A percentile compares a stretch with the other conserved stretches of the same genome.
Evolutionary conservation across 768 basidiomycete species (phyloP).

Genomic region (Gymnopilus junonius): DNA sequence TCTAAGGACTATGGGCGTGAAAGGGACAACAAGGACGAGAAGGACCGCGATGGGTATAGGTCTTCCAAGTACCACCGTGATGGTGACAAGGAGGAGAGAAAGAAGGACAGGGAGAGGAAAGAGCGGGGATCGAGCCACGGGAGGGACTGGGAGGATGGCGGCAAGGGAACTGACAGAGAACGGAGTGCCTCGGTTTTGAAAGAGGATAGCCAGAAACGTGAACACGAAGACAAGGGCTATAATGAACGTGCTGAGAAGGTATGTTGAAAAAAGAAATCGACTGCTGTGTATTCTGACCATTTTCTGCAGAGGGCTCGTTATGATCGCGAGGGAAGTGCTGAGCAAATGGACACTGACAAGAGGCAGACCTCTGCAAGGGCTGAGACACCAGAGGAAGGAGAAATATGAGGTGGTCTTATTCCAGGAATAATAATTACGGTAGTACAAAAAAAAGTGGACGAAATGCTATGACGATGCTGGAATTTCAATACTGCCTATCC

Average conservation of each 20-base stretch:
- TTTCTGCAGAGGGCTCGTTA: conserved; percentile 54
- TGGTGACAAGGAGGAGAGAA: conserved; percentile 53
- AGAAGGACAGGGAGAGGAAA: conserved; percentile 53
- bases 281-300: conserved; percentile 21
- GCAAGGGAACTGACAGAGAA: conserved; percentile 39
- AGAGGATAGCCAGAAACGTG: conserved; percentile 61
- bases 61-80: conserved; percentile 58
- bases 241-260: conserved; percentile 75
- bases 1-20: conserved; percentile 43
- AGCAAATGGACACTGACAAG: conserved; percentile 50
- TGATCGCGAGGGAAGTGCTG: conserved; percentile 46
- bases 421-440: conserved; percentile 13
- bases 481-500: conserved; percentile 82
- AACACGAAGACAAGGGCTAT: conserved; percentile 51
- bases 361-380: conserved; percentile 51
- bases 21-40: conserved; percentile 44
- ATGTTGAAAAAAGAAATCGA: no score
- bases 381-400: conserved; percentile 88
- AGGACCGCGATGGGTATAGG: conserved; percentile 44
- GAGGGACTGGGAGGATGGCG: conserved; percentile 56
- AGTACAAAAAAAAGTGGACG: no score
- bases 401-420: conserved; percentile 54
- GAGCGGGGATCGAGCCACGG: conserved; percentile 40
- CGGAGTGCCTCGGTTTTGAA: conserved; percentile 39
- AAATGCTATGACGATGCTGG: conserved; percentile 31